Evolutionary conservation across 352 stramenopile species (phyloP), one percentile per base, ranked within the genome.

Genomic region (Pythium plurisporium): DNA sequence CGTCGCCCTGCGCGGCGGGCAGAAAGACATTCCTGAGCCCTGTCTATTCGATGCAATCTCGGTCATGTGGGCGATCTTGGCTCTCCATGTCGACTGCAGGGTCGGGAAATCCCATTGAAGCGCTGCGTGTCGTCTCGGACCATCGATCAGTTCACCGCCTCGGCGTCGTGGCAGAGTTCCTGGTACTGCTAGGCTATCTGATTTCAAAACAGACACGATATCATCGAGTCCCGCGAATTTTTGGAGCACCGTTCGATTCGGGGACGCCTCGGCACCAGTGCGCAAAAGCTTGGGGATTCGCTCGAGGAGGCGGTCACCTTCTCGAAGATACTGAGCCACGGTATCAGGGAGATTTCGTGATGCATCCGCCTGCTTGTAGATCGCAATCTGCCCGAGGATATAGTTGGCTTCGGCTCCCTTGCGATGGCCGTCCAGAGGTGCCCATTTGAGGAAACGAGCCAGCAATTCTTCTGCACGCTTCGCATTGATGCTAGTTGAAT

Each of bases 91-190:
- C 4, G 9, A 3, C n/a, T 43, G 30, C 7, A 60, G 27, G 20
- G 11, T 27, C 11, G 53, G 30, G 5, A 25, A 30, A 8, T 36
- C 42, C 15, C 10, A 46, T 14, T 23, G 53, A 38, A 60, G 53
- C 22, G 44, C 30, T 45, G n/a, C 15, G 42, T 46, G 53, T 30
- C 42, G 53, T 46, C 42, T 41, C 10, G 53, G 53, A 19, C 53
- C 53, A 27, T 36, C 41, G 8, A 60, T 2, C 3, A 60, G 26
- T 31, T 60, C 53, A 19, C 52, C 52, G 31, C 52, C 52, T 33
- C 31, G 48, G 25, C 36, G 34, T 27, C 22, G 36, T 23, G 47
- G 26, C 1, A 19, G 22, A 40, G 4, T 2, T 26, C 8, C 11
- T 6, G 7, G 17, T 15, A 5, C 10, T 27, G 34, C 27, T 14